Conservation (phyloP, 2,329 filamentous ascomycete genomes). For the Aureobasidium sp. region DNA sequence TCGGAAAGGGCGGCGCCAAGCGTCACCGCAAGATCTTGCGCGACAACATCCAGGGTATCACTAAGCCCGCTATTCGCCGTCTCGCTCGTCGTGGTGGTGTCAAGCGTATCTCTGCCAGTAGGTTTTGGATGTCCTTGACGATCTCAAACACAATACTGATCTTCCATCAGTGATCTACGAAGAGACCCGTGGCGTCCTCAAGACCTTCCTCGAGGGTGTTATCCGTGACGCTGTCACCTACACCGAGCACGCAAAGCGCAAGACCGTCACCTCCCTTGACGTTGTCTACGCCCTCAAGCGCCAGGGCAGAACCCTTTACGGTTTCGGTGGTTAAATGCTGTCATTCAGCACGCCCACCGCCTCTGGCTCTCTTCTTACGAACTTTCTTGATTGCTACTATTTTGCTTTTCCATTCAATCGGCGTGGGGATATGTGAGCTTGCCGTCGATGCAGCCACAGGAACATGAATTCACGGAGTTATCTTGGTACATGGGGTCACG, state of each 20-base stretch:
- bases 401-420: conserved; percentile 1
- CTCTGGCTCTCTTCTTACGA: conserved; percentile 1
- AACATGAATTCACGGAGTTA: conserved; percentile 3
- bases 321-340: conserved; percentile 55
- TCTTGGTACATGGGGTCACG: conserved; percentile 5
- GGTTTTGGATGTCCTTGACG: conserved; percentile 19
- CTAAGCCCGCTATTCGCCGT: conserved; percentile 97
- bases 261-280: conserved; percentile 59
- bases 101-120: conserved; percentile 98
- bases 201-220: conserved; percentile 77
- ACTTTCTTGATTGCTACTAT: conserved; percentile 3
- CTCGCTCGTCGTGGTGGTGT: conserved; percentile 98
- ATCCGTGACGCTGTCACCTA: conserved; percentile 75
- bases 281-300: conserved; percentile 59
- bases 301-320: conserved; percentile 60
- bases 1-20: conserved; percentile 97
- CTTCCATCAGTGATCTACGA: conserved; percentile 63
- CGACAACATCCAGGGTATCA: conserved; percentile 99
- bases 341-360: not conserved
- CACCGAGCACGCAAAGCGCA: conserved; percentile 77
- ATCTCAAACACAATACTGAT: conserved; percentile 1
- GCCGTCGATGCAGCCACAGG: conserved; percentile 13
- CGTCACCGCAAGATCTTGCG: conserved; percentile 98
- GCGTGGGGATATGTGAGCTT: conserved; percentile 13
- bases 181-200: conserved; percentile 74